Evolutionary conservation across 2,329 filamentous ascomycete species (phyloP).

Genomic region (Ploettnerulaceae sp.): DNA sequence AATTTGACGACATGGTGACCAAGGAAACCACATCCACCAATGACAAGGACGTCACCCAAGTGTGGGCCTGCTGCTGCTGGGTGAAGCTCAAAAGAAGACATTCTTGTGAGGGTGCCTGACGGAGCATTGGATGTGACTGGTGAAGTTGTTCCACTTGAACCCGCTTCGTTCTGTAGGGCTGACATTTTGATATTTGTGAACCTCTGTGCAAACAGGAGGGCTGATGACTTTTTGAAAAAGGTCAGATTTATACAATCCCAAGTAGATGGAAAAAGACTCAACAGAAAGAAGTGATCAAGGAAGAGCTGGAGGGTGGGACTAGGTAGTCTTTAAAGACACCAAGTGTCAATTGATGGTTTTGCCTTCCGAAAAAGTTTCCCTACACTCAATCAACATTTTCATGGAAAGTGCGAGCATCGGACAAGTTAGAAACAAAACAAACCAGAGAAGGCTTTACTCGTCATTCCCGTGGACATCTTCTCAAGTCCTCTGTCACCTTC

Average conservation of each 20-base stretch:
- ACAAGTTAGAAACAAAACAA: neutral
- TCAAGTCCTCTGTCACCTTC: neutral
- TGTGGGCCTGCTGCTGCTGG: neutral
- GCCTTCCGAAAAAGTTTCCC: slow-evolving; percentile 3
- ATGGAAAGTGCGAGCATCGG: neutral
- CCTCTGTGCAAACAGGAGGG: neutral
- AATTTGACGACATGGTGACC: slow-evolving; percentile 46
- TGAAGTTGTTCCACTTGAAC: slow-evolving; percentile 2
- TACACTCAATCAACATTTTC: no score
- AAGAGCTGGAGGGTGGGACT: neutral
- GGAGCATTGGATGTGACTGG: slow-evolving; percentile 3
- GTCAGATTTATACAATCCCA: no score
- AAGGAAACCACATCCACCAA: slow-evolving; percentile 37
- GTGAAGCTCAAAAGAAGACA: slow-evolving; percentile 6
- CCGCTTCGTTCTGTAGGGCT: neutral
- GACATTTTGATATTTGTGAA: neutral
- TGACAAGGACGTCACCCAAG: slow-evolving; percentile 8
- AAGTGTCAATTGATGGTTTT: neutral
- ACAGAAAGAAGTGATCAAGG: no score
- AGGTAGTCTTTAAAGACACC: neutral
- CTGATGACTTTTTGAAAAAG: no score
- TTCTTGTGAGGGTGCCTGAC: slow-evolving; percentile 4
- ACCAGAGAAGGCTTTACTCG: no score
- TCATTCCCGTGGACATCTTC: slow-evolving; percentile 29
- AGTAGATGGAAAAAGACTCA: no score